Evolutionary conservation across 2,329 filamentous ascomycete genomes (phyloP).

Genomic region (Colletotrichum falcatum): DNA sequence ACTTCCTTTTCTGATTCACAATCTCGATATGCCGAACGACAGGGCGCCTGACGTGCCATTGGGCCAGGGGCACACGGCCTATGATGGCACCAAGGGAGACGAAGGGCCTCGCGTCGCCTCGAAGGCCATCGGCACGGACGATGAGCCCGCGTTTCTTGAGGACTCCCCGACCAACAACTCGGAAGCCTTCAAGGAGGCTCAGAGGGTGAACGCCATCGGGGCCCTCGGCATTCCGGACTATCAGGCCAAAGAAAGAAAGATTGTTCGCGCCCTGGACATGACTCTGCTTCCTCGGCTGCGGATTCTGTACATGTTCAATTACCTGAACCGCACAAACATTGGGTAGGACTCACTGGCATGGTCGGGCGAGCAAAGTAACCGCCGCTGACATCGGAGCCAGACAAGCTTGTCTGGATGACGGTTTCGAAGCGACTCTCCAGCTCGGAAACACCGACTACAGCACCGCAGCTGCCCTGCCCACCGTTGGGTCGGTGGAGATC

Average conservation of each 20-base stretch:
- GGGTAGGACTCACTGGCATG: slow-evolving; percentile 25
- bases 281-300: slow-evolving; percentile 42
- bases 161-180: slow-evolving; percentile 5
- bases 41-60: neutral
- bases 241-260: slow-evolving; percentile 37
- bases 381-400: slow-evolving; percentile 28
- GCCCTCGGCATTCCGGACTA: slow-evolving; percentile 27
- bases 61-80: slow-evolving; percentile 2
- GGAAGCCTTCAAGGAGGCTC: slow-evolving; percentile 8
- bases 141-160: slow-evolving; percentile 10
- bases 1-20: neutral
- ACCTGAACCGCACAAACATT: slow-evolving; percentile 43
- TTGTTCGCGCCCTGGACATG: slow-evolving; percentile 42
- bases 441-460: slow-evolving; percentile 44
- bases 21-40: slow-evolving; percentile 12
- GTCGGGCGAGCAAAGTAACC: neutral
- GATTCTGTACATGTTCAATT: slow-evolving; percentile 44
- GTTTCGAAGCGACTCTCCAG: slow-evolving; percentile 43
- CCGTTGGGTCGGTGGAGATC: slow-evolving; percentile 40
- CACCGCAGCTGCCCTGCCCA: slow-evolving; percentile 45
- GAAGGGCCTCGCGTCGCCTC: slow-evolving; percentile 7
- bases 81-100: slow-evolving; percentile 9
- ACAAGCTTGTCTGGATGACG: slow-evolving; percentile 42
- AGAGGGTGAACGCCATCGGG: slow-evolving; percentile 3
- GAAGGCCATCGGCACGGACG: neutral